Conservation (phyloP, 2,329 filamentous ascomycete species). For the Fusarium nematophilum region DNA sequence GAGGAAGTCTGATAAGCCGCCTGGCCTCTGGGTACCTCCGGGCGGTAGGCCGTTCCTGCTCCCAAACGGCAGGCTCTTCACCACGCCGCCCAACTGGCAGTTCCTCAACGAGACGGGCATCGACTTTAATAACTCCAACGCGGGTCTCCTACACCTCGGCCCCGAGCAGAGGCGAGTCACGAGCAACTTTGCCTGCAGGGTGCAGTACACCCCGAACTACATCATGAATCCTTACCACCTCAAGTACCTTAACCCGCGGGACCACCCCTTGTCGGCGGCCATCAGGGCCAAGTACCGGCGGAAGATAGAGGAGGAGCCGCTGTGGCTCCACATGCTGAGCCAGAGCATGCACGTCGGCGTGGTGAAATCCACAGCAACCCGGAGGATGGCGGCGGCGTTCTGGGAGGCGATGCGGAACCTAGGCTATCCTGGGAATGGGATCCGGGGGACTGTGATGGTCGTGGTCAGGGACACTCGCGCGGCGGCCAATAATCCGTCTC, state of each 20-base stretch:
- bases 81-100: slow-evolving; percentile 42
- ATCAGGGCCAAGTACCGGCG: slow-evolving; percentile 44
- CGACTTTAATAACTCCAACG: slow-evolving; percentile 39
- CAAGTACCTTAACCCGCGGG: slow-evolving; percentile 47
- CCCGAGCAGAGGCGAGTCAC: slow-evolving; percentile 18
- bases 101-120: slow-evolving; percentile 45
- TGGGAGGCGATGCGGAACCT: slow-evolving; percentile 43
- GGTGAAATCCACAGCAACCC: slow-evolving; percentile 41
- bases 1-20: background rate
- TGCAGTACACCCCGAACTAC: slow-evolving; percentile 46
- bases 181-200: slow-evolving; percentile 34
- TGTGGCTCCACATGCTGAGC: slow-evolving; percentile 48
- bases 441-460: slow-evolving; percentile 36
- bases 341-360: slow-evolving; percentile 30
- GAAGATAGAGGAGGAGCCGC: slow-evolving; percentile 41
- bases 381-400: slow-evolving; percentile 43
- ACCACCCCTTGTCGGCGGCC: slow-evolving; percentile 46
- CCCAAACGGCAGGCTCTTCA: slow-evolving; percentile 41
- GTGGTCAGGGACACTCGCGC: slow-evolving; percentile 21
- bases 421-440: slow-evolving; percentile 37
- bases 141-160: slow-evolving; percentile 21
- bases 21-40: slow-evolving; percentile 31
- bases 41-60: slow-evolving; percentile 35
- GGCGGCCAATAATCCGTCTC: slow-evolving; percentile 35
- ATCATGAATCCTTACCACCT: slow-evolving; percentile 49